phyloP scores from a whole-genome alignment of 2,329 filamentous ascomycete species.

The Cladosporium sp. region DNA sequence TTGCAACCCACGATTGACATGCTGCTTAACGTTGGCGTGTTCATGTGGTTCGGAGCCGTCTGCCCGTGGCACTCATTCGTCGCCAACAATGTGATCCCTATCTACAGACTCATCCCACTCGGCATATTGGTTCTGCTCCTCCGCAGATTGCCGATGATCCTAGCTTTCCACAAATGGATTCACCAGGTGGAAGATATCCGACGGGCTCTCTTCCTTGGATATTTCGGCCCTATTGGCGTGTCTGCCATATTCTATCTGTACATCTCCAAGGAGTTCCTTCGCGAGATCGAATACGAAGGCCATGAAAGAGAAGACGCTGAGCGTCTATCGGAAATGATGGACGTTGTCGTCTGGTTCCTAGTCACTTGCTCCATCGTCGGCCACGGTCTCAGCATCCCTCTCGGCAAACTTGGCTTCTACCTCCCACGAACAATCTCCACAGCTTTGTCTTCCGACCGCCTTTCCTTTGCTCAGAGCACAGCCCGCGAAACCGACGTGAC shows the following conservation, averaged over 20 bases:
- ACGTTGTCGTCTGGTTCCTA: constrained; percentile 80
- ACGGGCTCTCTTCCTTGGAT: constrained; percentile 82
- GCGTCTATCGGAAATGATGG: constrained; percentile 61
- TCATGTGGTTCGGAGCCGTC: constrained; percentile 86
- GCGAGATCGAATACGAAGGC: constrained; percentile 54
- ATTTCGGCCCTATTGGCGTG: constrained; percentile 90
- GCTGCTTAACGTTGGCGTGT: constrained; percentile 83
- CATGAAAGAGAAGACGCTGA: constrained; percentile 61
- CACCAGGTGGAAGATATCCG: constrained; percentile 70
- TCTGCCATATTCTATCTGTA: constrained; percentile 89
- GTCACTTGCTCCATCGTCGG: constrained; percentile 79
- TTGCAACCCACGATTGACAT: constrained; percentile 94
- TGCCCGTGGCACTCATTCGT: constrained; percentile 74
- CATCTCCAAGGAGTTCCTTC: constrained; percentile 70
- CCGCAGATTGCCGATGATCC: constrained; percentile 71
- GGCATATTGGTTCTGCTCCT: constrained; percentile 73
- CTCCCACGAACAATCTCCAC: constrained; percentile 61
- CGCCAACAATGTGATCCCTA: constrained; percentile 63
- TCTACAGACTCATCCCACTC: constrained; percentile 68
- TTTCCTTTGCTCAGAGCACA: constrained; percentile 21
- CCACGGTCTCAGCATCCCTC: constrained; percentile 75
- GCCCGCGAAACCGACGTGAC: constrained; percentile 14
- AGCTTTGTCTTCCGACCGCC: constrained; percentile 42
- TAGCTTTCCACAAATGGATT: constrained; percentile 69
- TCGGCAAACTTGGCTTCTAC: constrained; percentile 62